These are phyloP conservation scores for Babesia sp. DNA, from an alignment of 169 alveolate species.

Conservation along the genomic window DNA sequence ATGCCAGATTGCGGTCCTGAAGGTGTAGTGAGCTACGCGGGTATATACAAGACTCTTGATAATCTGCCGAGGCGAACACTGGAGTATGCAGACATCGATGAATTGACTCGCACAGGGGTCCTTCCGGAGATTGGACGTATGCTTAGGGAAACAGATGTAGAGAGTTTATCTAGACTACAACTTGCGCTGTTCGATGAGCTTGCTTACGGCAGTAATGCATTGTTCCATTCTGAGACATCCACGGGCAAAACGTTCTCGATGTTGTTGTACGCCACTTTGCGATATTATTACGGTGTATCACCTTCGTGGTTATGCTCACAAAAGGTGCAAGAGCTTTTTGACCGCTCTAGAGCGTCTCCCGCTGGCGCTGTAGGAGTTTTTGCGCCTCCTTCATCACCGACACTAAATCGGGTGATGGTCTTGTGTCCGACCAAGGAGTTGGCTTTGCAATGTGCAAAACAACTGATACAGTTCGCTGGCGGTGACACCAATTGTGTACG, in stretches of 20 bases:
- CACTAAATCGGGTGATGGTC: conserved; percentile 30
- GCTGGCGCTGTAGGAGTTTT: neutral
- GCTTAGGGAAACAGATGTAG: conserved; percentile 15
- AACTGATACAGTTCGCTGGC: conserved; percentile 37
- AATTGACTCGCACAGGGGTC: conserved; percentile 16
- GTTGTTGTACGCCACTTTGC: conserved; percentile 47
- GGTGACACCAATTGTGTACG: conserved; percentile 33
- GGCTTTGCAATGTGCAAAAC: conserved; percentile 59
- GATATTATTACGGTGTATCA: conserved; percentile 36
- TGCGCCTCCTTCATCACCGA: neutral
- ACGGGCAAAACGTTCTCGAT: conserved; percentile 66
- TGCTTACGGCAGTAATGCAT: conserved; percentile 48
- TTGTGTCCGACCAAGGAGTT: conserved; percentile 67
- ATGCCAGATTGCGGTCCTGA: conserved; percentile 27
- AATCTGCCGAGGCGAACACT: conserved; percentile 14
- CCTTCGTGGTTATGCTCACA: conserved; percentile 2
- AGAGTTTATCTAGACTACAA: conserved; percentile 34
- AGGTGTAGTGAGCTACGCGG: conserved; percentile 27
- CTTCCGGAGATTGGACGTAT: conserved; percentile 21
- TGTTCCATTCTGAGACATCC: conserved; percentile 59
- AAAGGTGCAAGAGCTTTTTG: conserved; percentile 2
- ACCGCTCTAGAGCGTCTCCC: neutral
- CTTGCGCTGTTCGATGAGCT: conserved; percentile 45
- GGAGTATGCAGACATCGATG: neutral
- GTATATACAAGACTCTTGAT: conserved; percentile 26